Percentiles rank a stretch among this genome's conserved stretches.
Evolutionary conservation across 2,329 filamentous ascomycete genomes (phyloP).

Genomic region (Cladosporium halotolerans): DNA sequence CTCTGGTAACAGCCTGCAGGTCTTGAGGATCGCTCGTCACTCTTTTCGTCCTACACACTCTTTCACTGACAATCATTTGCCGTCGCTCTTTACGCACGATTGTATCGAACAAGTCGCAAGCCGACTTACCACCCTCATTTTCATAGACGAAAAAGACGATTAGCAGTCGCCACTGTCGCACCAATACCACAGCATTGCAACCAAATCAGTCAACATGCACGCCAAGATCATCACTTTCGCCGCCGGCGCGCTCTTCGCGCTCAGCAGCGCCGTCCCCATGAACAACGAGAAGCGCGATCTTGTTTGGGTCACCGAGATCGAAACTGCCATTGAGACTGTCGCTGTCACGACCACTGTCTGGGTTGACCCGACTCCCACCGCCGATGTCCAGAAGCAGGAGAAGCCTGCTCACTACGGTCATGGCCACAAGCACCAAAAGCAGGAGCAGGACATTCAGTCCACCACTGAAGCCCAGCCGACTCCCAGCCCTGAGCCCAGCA

Average conservation of each 20-base stretch:
- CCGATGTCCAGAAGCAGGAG: constrained; percentile 18
- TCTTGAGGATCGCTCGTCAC: constrained; percentile 11
- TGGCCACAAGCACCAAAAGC: not conserved
- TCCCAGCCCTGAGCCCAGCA: constrained; percentile 5
- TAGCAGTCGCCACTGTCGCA: constrained; percentile 1
- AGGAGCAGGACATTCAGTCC: not conserved
- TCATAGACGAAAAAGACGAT: constrained; percentile 5
- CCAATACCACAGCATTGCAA: not conserved
- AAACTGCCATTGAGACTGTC: constrained; percentile 44
- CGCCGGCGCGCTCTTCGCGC: constrained; percentile 25
- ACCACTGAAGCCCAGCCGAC: constrained; percentile 12
- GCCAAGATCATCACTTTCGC: constrained; percentile 25
- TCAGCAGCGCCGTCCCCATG: constrained; percentile 27
- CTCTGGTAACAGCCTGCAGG: constrained; percentile 10
- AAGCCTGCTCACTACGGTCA: constrained; percentile 14
- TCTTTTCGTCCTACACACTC: constrained; percentile 13
- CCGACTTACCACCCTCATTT: constrained; percentile 5
- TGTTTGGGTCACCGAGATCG: constrained; percentile 45
- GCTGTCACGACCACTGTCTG: constrained; percentile 45
- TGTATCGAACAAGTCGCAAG: constrained; percentile 10
- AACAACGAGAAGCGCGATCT: constrained; percentile 36
- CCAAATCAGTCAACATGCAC: constrained; percentile 21
- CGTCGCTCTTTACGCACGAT: constrained; percentile 7
- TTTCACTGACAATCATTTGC: constrained; percentile 1
- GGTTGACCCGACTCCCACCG: constrained; percentile 31